A percentile compares a stretch with the other conserved stretches of the same genome.
These are phyloP conservation scores for Nyssa sinensis DNA, from an alignment of 148 eudicot genomes.

Conservation along the genomic window DNA sequence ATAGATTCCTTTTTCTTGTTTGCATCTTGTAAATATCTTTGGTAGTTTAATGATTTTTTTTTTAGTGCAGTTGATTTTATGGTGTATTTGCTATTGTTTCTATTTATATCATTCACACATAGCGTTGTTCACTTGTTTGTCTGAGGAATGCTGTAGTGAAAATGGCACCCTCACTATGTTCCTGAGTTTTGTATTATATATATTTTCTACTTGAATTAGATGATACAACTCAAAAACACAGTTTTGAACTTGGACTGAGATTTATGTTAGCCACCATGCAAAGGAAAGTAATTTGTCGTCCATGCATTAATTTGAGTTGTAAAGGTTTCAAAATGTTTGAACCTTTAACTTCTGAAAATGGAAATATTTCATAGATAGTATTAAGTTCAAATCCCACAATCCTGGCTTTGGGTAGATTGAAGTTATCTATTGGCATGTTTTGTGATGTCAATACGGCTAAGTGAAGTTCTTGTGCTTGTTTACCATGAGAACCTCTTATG, in stretches of 20 bases:
- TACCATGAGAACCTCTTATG: no score
- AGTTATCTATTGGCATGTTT: background rate
- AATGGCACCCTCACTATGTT: background rate
- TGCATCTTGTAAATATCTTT: constrained; percentile 10
- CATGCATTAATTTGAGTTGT: no score
- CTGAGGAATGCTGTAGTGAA: background rate
- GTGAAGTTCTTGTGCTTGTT: background rate
- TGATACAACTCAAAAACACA: background rate
- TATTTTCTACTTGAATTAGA: background rate
- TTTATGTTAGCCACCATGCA: background rate
- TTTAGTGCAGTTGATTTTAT: background rate
- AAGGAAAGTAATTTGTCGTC: background rate
- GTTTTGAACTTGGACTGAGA: background rate
- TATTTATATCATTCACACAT: no score
- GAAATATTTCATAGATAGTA: background rate
- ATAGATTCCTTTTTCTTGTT: constrained; percentile 2
- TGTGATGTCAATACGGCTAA: background rate
- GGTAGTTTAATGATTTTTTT: background rate
- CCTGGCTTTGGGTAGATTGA: background rate
- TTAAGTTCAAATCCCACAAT: background rate
- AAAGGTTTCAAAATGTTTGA: background rate
- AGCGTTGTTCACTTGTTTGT: background rate
- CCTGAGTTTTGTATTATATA: background rate
- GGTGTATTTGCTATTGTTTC: background rate
- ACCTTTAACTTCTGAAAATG: background rate